Percentiles rank a stretch among this genome's conserved stretches.
phyloP scores from a whole-genome alignment of 2,329 filamentous ascomycete genomes.

The Capronia coronata region DNA sequence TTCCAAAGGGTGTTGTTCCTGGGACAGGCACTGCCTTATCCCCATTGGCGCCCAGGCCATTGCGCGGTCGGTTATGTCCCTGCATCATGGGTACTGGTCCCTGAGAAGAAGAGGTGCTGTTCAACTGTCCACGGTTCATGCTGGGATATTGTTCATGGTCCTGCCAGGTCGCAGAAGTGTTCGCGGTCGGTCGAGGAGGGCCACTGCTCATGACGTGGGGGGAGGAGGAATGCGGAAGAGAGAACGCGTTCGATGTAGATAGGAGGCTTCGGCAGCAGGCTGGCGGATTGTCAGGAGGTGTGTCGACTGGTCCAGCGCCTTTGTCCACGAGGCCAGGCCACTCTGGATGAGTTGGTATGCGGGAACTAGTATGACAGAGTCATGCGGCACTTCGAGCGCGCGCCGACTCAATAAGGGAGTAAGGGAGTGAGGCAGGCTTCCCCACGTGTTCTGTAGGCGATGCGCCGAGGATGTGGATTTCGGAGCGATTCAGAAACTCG shows the following conservation, averaged over 20 bases:
- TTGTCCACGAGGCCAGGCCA: constrained; percentile 11
- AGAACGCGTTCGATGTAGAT: not conserved
- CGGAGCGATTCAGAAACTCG: not conserved
- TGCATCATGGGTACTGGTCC: constrained; percentile 7
- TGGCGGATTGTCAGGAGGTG: not conserved
- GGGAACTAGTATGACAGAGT: constrained; percentile 20
- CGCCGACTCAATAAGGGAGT: too few relatives aligned
- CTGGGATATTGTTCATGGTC: constrained; percentile 15
- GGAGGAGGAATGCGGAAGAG: not conserved
- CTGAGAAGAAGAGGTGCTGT: constrained; percentile 14
- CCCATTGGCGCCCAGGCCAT: constrained; percentile 13
- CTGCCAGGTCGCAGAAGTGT: constrained; percentile 10
- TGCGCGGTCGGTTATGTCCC: constrained; percentile 14
- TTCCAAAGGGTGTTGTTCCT: constrained; percentile 10
- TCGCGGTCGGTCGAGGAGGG: constrained; percentile 16
- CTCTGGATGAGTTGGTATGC: constrained; percentile 9
- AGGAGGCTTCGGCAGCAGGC: not conserved
- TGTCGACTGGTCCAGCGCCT: not conserved
- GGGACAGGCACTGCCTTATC: constrained; percentile 22
- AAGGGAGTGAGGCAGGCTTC: constrained; percentile 10
- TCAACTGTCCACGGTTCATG: constrained; percentile 17
- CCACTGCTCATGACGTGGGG: constrained; percentile 11
- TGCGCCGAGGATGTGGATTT: too few relatives aligned
- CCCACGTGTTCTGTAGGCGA: constrained; percentile 17
- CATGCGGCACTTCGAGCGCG: constrained; percentile 21